Evolutionary conservation across 2,329 filamentous ascomycete species (phyloP).

Genomic region (Clarireedia monteithiana): DNA sequence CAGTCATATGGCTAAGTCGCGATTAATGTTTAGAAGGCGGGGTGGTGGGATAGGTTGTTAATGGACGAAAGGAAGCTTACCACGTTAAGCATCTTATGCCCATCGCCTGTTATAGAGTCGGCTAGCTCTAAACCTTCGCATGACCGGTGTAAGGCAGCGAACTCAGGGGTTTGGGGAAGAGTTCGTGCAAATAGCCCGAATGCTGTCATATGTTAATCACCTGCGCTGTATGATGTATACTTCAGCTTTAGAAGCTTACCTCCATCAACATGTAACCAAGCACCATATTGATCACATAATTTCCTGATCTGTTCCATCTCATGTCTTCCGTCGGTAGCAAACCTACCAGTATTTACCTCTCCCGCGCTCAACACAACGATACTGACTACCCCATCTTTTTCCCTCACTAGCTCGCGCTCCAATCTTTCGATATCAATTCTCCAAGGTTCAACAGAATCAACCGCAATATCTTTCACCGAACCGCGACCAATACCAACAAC

Average conservation of each 20-base stretch:
- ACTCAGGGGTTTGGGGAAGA: conserved; percentile 50
- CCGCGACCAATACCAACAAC: conserved; percentile 69
- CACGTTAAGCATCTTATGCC: conserved; percentile 89
- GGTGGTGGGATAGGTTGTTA: background rate
- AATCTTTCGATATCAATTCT: conserved; percentile 60
- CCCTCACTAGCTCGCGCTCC: conserved; percentile 46
- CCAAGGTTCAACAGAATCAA: conserved; percentile 51
- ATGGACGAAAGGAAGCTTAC: conserved; percentile 35
- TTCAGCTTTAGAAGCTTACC: conserved; percentile 34
- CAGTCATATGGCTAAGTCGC: conserved; percentile 67
- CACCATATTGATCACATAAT: conserved; percentile 63
- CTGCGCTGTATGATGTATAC: too few species aligned
- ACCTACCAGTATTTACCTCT: conserved; percentile 86
- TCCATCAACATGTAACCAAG: conserved; percentile 88
- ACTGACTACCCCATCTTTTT: conserved; percentile 46
- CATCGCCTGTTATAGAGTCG: conserved; percentile 81
- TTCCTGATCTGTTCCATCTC: conserved; percentile 49
- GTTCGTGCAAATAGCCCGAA: conserved; percentile 77
- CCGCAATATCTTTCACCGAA: conserved; percentile 54
- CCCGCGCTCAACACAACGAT: conserved; percentile 78
- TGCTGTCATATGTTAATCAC: conserved; percentile 37
- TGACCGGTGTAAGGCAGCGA: conserved; percentile 41
- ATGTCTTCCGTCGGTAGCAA: conserved; percentile 48
- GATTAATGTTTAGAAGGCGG: background rate
- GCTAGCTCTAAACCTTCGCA: conserved; percentile 67